These are phyloP conservation scores for Chiua virens DNA, from an alignment of 768 basidiomycete genomes.

Conservation along the genomic window DNA sequence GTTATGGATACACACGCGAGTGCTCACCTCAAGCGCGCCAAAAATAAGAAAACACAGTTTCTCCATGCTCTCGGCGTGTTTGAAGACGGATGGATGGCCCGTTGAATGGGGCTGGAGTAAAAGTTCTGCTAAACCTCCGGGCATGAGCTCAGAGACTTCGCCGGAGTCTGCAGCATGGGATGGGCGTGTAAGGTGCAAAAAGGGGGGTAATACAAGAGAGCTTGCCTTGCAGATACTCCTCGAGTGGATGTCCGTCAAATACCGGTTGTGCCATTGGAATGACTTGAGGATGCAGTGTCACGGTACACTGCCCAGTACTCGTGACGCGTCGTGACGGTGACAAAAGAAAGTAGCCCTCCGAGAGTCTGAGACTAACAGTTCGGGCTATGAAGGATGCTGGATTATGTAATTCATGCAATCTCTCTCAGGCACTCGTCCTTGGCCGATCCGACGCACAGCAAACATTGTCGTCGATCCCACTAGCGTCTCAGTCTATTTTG, in stretches of 20 bases:
- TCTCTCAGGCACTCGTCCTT: too few relatives aligned
- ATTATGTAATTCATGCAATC: not conserved
- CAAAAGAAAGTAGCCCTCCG: too few relatives aligned
- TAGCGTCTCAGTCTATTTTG: too few relatives aligned
- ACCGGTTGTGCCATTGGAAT: conserved; percentile 69
- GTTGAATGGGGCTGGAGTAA: conserved; percentile 19
- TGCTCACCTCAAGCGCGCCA: conserved; percentile 38
- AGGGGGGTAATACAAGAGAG: not conserved
- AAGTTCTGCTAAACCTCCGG: conserved; percentile 48
- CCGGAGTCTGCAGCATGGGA: conserved; percentile 50
- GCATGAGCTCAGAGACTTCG: conserved; percentile 55
- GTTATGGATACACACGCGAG: conserved; percentile 8
- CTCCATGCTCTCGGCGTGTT: conserved; percentile 27
- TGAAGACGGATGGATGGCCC: conserved; percentile 3
- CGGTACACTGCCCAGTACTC: conserved; percentile 22
- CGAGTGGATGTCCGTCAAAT: conserved; percentile 75
- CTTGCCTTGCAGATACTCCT: conserved; percentile 67
- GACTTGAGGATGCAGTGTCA: conserved; percentile 15
- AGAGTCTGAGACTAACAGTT: too few relatives aligned
- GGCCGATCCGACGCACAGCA: too few relatives aligned
- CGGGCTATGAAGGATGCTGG: too few relatives aligned
- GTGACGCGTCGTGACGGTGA: conserved; percentile 19
- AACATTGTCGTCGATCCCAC: too few relatives aligned
- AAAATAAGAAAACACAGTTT: conserved; percentile 26
- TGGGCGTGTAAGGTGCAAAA: conserved; percentile 11